Percentiles rank a stretch among this genome's conserved stretches.
Conservation (phyloP, 176 grass and related monocot species). For the Lolium perenne region DNA sequence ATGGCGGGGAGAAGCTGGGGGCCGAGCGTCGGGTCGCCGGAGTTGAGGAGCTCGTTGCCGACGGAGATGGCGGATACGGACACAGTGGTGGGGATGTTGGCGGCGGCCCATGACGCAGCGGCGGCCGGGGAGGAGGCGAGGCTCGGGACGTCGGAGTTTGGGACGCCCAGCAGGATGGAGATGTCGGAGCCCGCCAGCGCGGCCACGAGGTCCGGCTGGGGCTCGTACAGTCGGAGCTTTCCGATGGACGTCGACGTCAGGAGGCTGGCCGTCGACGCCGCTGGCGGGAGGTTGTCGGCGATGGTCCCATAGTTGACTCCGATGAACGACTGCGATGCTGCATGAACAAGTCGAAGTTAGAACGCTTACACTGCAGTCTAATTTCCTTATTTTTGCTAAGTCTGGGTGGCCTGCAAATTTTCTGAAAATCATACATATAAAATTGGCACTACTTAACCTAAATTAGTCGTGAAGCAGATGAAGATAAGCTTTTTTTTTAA, state of each 20-base stretch:
- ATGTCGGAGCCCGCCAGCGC: slow-evolving; percentile 67
- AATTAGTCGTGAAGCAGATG: no score
- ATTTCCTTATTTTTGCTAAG: no score
- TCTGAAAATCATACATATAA: no score
- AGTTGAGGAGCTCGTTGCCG: slow-evolving; percentile 89
- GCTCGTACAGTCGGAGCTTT: slow-evolving; percentile 83
- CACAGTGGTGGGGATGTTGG: slow-evolving; percentile 66
- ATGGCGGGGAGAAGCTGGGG: slow-evolving; percentile 86
- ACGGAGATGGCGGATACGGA: slow-evolving; percentile 78
- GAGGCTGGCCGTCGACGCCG: slow-evolving; percentile 66
- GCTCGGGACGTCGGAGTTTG: slow-evolving; percentile 73
- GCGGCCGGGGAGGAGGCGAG: slow-evolving; percentile 67
- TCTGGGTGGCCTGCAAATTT: no score
- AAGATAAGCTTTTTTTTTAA: no score
- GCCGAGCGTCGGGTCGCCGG: slow-evolving; percentile 58
- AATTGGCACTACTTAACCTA: no score
- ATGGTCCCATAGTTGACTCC: slow-evolving; percentile 91
- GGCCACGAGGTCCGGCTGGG: slow-evolving; percentile 59
- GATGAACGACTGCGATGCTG: slow-evolving; percentile 76
- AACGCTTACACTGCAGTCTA: not conserved
- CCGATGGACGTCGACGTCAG: slow-evolving; percentile 72
- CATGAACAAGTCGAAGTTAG: not conserved
- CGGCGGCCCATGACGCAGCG: slow-evolving; percentile 61
- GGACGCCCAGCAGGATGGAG: slow-evolving; percentile 74
- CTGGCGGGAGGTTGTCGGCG: slow-evolving; percentile 80